Conservation (phyloP, 352 stramenopile genomes). For the Lagenidium giganteum region DNA sequence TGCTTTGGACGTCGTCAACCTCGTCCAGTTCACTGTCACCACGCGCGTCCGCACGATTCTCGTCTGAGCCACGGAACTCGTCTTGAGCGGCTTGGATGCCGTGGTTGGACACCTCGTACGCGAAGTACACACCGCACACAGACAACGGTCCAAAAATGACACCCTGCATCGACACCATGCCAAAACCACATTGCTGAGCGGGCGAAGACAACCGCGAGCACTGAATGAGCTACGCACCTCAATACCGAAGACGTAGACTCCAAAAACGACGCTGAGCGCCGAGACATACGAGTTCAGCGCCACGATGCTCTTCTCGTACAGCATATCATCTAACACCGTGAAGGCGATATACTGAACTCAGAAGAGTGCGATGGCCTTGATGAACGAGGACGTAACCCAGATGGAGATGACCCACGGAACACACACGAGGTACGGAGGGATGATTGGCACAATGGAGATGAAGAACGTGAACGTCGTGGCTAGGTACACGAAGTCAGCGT, state of each 20-base stretch:
- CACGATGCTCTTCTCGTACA: conserved; percentile 87
- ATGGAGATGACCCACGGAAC: conserved; percentile 81
- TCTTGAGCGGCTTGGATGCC: conserved; percentile 82
- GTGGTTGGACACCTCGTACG: conserved; percentile 84
- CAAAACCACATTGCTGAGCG: neutral
- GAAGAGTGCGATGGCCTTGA: conserved; percentile 78
- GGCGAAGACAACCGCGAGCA: too few species aligned
- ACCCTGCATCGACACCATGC: conserved; percentile 24
- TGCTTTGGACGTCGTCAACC: conserved; percentile 41
- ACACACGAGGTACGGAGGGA: conserved; percentile 81
- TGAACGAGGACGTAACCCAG: conserved; percentile 69
- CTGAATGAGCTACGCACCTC: conserved; percentile 66
- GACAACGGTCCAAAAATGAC: conserved; percentile 83
- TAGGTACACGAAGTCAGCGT: conserved; percentile 84
- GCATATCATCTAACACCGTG: conserved; percentile 80
- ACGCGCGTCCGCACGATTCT: conserved; percentile 20
- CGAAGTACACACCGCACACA: conserved; percentile 79
- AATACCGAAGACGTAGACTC: conserved; percentile 84
- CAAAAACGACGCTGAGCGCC: conserved; percentile 80
- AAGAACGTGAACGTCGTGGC: conserved; percentile 84
- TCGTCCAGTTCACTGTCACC: conserved; percentile 54
- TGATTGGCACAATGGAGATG: conserved; percentile 86
- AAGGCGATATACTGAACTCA: conserved; percentile 83
- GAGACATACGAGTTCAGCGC: conserved; percentile 84
- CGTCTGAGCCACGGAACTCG: conserved; percentile 39